phyloP scores from a whole-genome alignment of 2,329 filamentous ascomycete genomes.

The Fusarium humuli region DNA sequence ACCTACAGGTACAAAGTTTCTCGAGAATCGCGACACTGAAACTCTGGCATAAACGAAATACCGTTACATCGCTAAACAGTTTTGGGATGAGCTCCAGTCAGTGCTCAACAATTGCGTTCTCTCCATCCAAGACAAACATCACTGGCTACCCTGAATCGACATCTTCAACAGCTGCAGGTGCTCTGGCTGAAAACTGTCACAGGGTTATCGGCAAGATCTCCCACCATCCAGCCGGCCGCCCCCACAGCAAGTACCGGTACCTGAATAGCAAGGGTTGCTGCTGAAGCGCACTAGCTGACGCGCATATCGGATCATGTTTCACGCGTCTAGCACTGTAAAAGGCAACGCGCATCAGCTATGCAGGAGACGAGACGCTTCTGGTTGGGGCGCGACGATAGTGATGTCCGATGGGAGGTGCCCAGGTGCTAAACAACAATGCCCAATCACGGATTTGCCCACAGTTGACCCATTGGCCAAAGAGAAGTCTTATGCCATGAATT shows the following conservation, averaged over 20 bases:
- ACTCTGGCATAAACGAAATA: not conserved
- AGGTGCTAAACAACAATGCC: conserved; percentile 19
- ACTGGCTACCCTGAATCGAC: conserved; percentile 35
- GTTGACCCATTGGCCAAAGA: conserved; percentile 44
- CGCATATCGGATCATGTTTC: conserved; percentile 50
- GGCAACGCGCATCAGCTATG: conserved; percentile 47
- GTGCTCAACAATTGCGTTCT: not conserved
- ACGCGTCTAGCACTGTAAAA: conserved; percentile 47
- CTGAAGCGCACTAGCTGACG: conserved; percentile 49
- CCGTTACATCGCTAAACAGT: not conserved
- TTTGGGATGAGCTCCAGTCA: not conserved
- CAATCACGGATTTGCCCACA: conserved; percentile 46
- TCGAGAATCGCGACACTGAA: not conserved
- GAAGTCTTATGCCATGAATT: conserved; percentile 1
- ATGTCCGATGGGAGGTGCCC: not conserved
- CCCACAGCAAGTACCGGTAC: conserved; percentile 47
- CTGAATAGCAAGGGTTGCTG: conserved; percentile 40
- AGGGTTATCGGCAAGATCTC: conserved; percentile 42
- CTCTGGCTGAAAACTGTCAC: conserved; percentile 41
- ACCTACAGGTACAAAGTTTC: not conserved
- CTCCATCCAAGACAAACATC: not conserved
- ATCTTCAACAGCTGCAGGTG: conserved; percentile 22
- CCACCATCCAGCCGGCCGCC: conserved; percentile 21
- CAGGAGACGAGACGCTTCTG: conserved; percentile 36
- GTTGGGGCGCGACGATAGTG: conserved; percentile 30